Conservation (phyloP, 805 yeast species). For the Nakazawaea holstii region DNA sequence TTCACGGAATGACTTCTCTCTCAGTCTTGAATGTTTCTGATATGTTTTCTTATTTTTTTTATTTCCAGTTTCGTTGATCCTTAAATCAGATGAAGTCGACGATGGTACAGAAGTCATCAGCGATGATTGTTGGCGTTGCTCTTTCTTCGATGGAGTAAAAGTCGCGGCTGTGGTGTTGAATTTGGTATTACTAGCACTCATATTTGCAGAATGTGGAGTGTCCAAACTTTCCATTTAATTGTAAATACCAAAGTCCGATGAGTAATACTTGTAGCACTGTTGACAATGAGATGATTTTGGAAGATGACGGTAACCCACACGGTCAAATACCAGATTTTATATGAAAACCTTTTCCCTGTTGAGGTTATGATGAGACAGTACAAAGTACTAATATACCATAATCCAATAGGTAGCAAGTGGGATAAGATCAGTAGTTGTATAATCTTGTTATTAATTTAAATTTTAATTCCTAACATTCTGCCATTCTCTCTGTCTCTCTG, state of each 20-base stretch:
- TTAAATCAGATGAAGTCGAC: not conserved
- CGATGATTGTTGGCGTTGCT: not conserved
- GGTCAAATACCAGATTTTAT: too few relatives aligned
- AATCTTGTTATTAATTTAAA: too few relatives aligned
- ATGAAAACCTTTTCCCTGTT: too few relatives aligned
- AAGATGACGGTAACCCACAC: too few relatives aligned
- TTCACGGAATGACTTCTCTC: not conserved
- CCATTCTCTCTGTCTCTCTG: too few relatives aligned
- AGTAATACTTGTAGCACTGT: not conserved
- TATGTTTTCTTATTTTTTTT: not conserved
- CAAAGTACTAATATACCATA: too few relatives aligned
- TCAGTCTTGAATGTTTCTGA: not conserved
- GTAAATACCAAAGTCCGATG: not conserved
- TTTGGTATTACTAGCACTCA: not conserved
- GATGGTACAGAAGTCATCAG: not conserved
- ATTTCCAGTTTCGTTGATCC: not conserved
- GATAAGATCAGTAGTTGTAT: too few relatives aligned
- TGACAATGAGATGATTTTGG: not conserved
- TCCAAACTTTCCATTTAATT: conserved; percentile 1
- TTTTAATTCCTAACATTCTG: too few relatives aligned
- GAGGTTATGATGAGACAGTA: too few relatives aligned
- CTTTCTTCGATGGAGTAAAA: conserved; percentile 6
- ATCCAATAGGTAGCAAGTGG: too few relatives aligned
- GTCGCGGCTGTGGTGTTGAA: not conserved
- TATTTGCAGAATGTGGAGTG: not conserved